Percentiles rank a stretch among this genome's conserved stretches.
Evolutionary conservation across 768 basidiomycete genomes (phyloP).

Genomic region (Rhizopogon rudus): DNA sequence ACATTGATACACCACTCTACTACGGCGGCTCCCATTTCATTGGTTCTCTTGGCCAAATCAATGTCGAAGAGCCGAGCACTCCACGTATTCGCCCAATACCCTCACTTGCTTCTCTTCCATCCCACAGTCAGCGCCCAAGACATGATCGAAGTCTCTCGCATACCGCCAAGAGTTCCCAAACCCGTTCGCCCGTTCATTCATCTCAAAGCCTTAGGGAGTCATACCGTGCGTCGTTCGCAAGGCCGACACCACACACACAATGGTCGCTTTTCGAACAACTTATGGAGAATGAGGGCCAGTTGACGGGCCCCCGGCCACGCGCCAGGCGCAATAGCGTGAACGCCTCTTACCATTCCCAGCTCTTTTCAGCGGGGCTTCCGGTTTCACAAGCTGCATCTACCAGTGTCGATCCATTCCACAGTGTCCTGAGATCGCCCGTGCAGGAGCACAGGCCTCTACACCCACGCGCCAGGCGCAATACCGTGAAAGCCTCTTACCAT

Average conservation of each 20-base stretch:
- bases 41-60: slow-evolving; percentile 23
- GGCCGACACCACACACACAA: slow-evolving; percentile 27
- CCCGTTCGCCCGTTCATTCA: too few relatives aligned
- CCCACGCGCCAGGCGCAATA: slow-evolving; percentile 2
- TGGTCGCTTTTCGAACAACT: slow-evolving; percentile 71
- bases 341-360: not conserved
- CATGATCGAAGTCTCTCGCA: slow-evolving; percentile 7
- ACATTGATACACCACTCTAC: slow-evolving; percentile 5
- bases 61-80: slow-evolving; percentile 9
- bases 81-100: slow-evolving; percentile 8
- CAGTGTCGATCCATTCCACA: not conserved
- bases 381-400: not conserved
- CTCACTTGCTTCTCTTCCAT: slow-evolving; percentile 8
- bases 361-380: slow-evolving; percentile 1
- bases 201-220: slow-evolving; percentile 10
- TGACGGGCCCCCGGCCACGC: slow-evolving; percentile 11
- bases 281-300: slow-evolving; percentile 61
- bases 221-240: slow-evolving; percentile 6
- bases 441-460: not conserved
- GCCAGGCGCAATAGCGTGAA: slow-evolving; percentile 5
- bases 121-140: not conserved
- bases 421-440: not conserved
- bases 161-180: not conserved
- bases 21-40: slow-evolving; percentile 6
- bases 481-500: not conserved